Base-by-base conservation (phyloP, 148 eudicot species). In the Vaccinium vitisidaea region DNA sequence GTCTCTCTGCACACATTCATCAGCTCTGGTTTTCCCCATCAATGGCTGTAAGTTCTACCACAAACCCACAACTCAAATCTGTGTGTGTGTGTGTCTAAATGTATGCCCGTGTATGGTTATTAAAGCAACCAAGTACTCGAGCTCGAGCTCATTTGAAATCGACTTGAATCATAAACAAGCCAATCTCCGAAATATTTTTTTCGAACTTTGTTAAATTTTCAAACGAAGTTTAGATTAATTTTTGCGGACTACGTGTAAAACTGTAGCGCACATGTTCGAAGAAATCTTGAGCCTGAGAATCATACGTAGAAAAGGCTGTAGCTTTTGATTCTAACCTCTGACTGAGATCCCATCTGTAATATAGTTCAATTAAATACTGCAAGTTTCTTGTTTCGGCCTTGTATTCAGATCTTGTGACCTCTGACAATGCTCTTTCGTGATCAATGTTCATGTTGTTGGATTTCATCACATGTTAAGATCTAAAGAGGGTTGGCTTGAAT, bases 21-120 rank as follows among this genome's bases (percentile, higher is more conserved):
- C 76, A 71, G 76, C 76, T 15, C n/a, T 54, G 36, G n/a, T 32
- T 79, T 16, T 16, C 19, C 16, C 32, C 81, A 25, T 15, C 78
- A 79, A 79, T 79, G 81, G 81, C 81, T 32, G 81, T 79, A 79
- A 53, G 81, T 79, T 54, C 48, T 16, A 49, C 18, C 2, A 49
- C 30, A 23, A 49, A 23, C 39, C 36, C 36, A 25, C 43, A 1
- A 15, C 27, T 79, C 53, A 50, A 50, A n/a, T 48, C 58, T 11
- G 4, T 49, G 12, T 43, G 8, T 48, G 8, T 75, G 5, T 16
- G 23, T 59, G 6, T 7, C 7, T 59, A 59, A 0, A 19, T 18
- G n/a, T 59, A 6, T 19, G 11, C 67, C n/a, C 2, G 67, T 59
- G 23, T 19, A 19, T 18, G 65, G 9, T 6, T 59, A n/a, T n/a